These are phyloP conservation scores for Rhododendron henanense DNA, from an alignment of 148 eudicot genomes.

Conservation along the genomic window DNA sequence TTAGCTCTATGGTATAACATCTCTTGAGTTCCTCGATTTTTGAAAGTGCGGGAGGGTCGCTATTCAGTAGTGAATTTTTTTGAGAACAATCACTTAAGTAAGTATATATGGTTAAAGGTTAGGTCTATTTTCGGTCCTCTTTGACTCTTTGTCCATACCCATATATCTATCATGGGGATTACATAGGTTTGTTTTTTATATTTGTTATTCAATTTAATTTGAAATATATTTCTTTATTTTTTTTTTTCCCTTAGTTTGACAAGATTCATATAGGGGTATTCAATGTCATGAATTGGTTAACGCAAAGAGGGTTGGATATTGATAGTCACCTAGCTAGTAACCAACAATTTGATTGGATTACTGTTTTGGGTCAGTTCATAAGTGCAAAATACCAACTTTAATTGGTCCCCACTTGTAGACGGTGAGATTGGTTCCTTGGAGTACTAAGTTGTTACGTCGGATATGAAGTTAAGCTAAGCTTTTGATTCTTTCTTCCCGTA, in stretches of 20 bases:
- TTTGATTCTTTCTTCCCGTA: neutral
- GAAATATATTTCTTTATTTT: neutral
- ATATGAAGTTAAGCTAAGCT: neutral
- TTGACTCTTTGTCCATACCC: no score
- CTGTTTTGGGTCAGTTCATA: neutral
- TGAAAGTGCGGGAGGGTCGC: neutral
- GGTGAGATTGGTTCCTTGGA: neutral
- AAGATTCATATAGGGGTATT: neutral
- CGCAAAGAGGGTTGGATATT: neutral
- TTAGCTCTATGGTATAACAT: neutral
- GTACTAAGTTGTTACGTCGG: neutral
- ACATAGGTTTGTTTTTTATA: no score
- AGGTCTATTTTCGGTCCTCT: no score
- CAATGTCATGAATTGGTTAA: neutral
- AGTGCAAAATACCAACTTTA: neutral
- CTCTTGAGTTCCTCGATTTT: neutral
- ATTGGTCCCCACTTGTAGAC: neutral
- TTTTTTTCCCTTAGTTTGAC: neutral
- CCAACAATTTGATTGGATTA: neutral
- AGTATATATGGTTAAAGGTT: neutral
- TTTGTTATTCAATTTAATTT: neutral
- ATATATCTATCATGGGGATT: no score
- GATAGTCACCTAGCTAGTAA: neutral
- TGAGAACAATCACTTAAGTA: neutral
- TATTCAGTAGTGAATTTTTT: neutral